Evolutionary conservation across 176 grass and related monocot species (phyloP).

Genomic region (Aegilops tauschii): DNA sequence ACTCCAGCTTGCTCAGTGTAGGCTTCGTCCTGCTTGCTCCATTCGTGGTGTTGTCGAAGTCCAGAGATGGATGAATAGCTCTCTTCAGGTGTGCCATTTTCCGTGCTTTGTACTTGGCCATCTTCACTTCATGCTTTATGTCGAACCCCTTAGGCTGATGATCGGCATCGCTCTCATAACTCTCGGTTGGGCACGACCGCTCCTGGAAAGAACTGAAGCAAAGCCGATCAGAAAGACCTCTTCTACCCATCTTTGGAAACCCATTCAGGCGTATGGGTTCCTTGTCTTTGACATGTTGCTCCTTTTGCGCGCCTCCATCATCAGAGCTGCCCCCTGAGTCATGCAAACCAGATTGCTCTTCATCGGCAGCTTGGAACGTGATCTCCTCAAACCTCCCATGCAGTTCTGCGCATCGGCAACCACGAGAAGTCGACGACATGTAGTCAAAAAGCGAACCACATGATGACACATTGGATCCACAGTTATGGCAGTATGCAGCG

Average conservation of each 20-base stretch:
- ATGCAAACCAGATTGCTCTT: constrained; percentile 27
- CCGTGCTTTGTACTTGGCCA: constrained; percentile 44
- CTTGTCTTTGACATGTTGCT: constrained; percentile 35
- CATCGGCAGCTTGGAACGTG: constrained; percentile 53
- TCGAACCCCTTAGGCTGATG: constrained; percentile 23
- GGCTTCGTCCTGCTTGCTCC: constrained; percentile 31
- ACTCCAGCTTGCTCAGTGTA: constrained; percentile 56
- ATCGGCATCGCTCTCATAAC: constrained; percentile 22
- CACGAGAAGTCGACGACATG: constrained; percentile 46
- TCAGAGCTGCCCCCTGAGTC: constrained; percentile 30
- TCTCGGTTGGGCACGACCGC: constrained; percentile 28
- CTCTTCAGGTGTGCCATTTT: constrained; percentile 41
- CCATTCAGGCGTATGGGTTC: constrained; percentile 41
- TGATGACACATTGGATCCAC: constrained; percentile 65
- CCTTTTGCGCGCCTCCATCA: constrained; percentile 33
- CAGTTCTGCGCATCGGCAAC: constrained; percentile 45
- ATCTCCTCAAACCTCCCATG: constrained; percentile 85
- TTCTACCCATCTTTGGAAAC: constrained; percentile 23
- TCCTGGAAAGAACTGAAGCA: constrained; percentile 50
- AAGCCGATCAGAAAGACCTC: constrained; percentile 31
- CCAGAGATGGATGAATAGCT: constrained; percentile 59
- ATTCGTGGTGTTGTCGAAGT: constrained; percentile 31
- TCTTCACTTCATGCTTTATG: constrained; percentile 52
- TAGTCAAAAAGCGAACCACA: constrained; percentile 68
- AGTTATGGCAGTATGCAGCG: constrained; percentile 54